Evolutionary conservation across 2,329 filamentous ascomycete species (phyloP).

Genomic region (Exophiala spinifera): DNA sequence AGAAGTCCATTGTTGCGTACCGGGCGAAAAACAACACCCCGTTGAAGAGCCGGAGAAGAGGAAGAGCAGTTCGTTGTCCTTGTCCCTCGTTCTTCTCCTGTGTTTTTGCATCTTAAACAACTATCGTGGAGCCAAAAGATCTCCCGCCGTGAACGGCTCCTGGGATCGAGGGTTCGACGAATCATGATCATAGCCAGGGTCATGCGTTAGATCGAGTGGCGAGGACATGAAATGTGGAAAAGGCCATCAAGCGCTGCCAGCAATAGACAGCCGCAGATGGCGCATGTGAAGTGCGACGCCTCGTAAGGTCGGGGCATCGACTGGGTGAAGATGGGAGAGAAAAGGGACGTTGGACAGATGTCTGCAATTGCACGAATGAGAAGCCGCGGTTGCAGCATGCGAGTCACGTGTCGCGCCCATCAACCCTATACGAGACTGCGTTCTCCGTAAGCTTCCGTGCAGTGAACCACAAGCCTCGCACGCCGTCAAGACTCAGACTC

Average conservation of each 20-base stretch:
- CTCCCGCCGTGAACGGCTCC: neutral
- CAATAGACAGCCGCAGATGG: neutral
- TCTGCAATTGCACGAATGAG: constrained; percentile 12
- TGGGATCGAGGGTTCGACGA: constrained; percentile 8
- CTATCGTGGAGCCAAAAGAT: constrained; percentile 2
- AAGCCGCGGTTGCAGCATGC: neutral
- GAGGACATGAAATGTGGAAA: constrained; percentile 6
- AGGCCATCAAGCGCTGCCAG: neutral
- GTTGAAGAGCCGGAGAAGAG: constrained; percentile 5
- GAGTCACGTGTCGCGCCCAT: neutral
- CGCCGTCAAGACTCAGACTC: constrained; percentile 6
- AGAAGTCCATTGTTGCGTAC: constrained; percentile 14
- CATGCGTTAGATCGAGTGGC: constrained; percentile 24
- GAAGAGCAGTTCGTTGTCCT: neutral
- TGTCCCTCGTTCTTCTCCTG: constrained; percentile 1
- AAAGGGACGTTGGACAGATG: neutral
- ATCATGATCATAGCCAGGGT: constrained; percentile 10
- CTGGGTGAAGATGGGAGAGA: constrained; percentile 3
- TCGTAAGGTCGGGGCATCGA: constrained; percentile 11
- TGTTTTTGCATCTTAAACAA: constrained; percentile 9
- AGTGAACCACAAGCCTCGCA: neutral
- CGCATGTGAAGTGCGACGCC: constrained; percentile 8
- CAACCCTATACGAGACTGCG: neutral
- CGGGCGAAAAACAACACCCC: constrained; percentile 5
- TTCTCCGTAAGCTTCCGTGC: too few species aligned